A percentile compares a stretch with the other conserved stretches of the same genome.
Evolutionary conservation across 192 early-diverging fungal species (phyloP).

Genomic region (Coemansia guatemalensis): DNA sequence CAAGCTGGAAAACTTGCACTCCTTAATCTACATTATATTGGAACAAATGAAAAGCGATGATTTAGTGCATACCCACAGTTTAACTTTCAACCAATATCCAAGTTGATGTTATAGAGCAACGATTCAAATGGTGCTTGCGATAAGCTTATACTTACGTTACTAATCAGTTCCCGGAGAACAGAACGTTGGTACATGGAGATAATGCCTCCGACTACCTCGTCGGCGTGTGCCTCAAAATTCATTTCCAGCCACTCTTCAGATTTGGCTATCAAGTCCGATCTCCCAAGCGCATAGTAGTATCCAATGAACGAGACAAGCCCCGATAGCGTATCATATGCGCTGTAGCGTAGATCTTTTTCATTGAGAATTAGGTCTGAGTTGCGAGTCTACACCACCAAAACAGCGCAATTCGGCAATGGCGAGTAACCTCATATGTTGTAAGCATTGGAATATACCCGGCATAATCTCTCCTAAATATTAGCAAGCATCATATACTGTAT

Average conservation of each 20-base stretch:
- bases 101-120: background rate
- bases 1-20: slow-evolving; percentile 10
- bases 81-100: too few relatives aligned
- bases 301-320: slow-evolving; percentile 27
- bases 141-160: slow-evolving; percentile 4
- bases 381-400: background rate
- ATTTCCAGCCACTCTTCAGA: background rate
- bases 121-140: background rate
- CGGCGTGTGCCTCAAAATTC: background rate
- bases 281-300: slow-evolving; percentile 36
- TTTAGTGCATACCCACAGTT: too few relatives aligned
- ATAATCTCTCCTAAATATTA: too few relatives aligned
- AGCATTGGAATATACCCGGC: background rate
- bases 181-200: background rate
- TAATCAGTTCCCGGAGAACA: background rate
- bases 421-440: background rate
- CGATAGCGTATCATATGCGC: slow-evolving; percentile 30
- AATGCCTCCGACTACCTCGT: background rate
- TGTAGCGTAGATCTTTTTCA: slow-evolving; percentile 13
- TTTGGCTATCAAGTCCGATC: slow-evolving; percentile 25
- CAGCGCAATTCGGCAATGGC: background rate
- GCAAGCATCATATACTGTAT: background rate
- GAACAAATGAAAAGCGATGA: background rate
- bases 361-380: slow-evolving; percentile 12
- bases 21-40: slow-evolving; percentile 24